Evolutionary conservation across 2,329 filamentous ascomycete species (phyloP).

Genomic region (Knufia fluminis): DNA sequence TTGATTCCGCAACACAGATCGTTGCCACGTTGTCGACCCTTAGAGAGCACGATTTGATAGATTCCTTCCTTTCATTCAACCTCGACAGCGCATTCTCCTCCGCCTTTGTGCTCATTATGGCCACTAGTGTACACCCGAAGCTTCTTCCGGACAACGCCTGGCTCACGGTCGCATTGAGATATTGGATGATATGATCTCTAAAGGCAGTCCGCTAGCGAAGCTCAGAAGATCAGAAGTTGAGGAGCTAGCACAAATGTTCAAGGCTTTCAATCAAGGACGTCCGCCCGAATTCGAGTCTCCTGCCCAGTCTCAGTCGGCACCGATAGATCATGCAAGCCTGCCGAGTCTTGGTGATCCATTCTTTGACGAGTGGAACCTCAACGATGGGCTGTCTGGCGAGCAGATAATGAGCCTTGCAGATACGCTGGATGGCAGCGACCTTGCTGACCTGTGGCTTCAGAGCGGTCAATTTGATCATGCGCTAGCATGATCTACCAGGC

Average conservation of each 20-base stretch:
- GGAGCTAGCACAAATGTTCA: constrained; percentile 27
- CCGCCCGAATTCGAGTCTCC: too few relatives aligned
- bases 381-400: not conserved
- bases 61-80: constrained; percentile 42
- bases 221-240: constrained; percentile 39
- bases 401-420: not conserved
- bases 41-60: constrained; percentile 41
- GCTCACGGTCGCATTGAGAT: constrained; percentile 36
- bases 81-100: constrained; percentile 39
- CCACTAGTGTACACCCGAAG: constrained; percentile 28
- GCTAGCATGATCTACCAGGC: too few relatives aligned
- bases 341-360: not conserved
- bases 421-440: not conserved
- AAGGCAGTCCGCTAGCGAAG: constrained; percentile 39
- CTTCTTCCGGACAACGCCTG: constrained; percentile 28
- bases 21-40: constrained; percentile 36
- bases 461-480: too few relatives aligned
- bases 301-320: too few relatives aligned
- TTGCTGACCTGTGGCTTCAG: too few relatives aligned
- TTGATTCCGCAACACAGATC: constrained; percentile 37
- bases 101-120: constrained; percentile 34
- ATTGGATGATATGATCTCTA: constrained; percentile 39
- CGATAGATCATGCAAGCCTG: not conserved
- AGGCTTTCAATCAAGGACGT: too few relatives aligned
- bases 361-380: not conserved